These are phyloP conservation scores for Nakazawaea wyomingensis DNA, from an alignment of 805 yeast species.

Conservation along the genomic window DNA sequence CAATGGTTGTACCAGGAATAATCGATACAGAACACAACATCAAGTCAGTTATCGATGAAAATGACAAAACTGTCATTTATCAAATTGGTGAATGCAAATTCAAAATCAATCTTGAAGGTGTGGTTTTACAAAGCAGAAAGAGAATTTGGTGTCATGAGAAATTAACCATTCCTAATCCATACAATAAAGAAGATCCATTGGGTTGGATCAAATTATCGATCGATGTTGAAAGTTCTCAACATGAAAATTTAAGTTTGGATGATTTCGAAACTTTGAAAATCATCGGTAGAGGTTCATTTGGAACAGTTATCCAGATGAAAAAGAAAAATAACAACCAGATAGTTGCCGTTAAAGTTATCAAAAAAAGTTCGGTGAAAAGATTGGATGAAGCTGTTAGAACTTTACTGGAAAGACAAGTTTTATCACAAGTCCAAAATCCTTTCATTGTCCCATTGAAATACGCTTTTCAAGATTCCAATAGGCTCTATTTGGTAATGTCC, in stretches of 20 bases:
- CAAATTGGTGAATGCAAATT: neutral
- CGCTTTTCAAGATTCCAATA: conserved; percentile 92
- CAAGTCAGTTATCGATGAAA: too few species aligned
- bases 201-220: neutral
- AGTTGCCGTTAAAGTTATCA: conserved; percentile 87
- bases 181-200: neutral
- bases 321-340: conserved; percentile 92
- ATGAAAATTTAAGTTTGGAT: neutral
- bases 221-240: neutral
- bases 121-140: neutral
- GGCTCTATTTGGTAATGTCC: conserved; percentile 81
- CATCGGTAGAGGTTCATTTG: conserved; percentile 96
- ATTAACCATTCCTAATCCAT: neutral
- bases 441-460: conserved; percentile 96
- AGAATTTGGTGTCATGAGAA: neutral
- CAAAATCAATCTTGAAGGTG: too few species aligned
- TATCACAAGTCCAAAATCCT: conserved; percentile 88
- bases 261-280: conserved; percentile 51
- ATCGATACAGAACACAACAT: too few species aligned
- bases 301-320: conserved; percentile 97
- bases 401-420: conserved; percentile 88
- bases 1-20: neutral
- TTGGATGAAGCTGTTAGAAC: neutral
- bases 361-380: conserved; percentile 83
- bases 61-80: neutral